These are phyloP conservation scores for Bocquillonia castaneifolia DNA, from an alignment of 441 rosid genomes.

Conservation along the genomic window DNA sequence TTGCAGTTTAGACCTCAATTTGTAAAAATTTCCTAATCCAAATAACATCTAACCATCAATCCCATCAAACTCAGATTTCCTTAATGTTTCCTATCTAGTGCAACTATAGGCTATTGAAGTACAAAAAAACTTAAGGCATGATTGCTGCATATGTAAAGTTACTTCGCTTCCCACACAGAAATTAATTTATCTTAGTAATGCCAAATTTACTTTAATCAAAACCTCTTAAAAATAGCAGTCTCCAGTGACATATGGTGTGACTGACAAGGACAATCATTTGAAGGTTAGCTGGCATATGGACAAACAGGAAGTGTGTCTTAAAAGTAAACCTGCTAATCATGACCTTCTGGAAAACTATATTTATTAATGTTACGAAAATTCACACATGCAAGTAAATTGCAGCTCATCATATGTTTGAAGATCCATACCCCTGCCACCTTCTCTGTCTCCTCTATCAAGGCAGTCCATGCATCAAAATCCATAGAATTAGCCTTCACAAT, in stretches of 20 bases:
- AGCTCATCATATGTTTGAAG: conserved; percentile 1
- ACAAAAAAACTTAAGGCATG: background rate
- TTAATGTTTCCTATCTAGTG: background rate
- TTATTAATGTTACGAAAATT: too few relatives aligned
- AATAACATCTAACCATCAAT: background rate
- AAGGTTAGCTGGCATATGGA: background rate
- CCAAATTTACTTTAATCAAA: background rate
- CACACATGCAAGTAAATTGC: too few relatives aligned
- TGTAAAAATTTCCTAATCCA: too few relatives aligned
- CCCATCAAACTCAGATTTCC: background rate
- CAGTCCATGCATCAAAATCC: conserved; percentile 93
- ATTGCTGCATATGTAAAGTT: background rate
- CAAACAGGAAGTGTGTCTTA: background rate
- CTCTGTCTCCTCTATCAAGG: conserved; percentile 87
- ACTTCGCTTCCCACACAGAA: background rate
- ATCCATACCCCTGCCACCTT: conserved; percentile 72
- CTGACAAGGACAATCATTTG: background rate
- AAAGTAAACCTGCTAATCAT: background rate
- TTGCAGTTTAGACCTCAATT: background rate
- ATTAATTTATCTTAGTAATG: background rate
- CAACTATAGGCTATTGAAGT: background rate
- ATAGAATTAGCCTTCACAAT: conserved; percentile 70
- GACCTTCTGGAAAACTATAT: background rate
- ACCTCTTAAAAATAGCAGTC: background rate
- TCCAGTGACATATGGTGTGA: background rate